phyloP scores from a whole-genome alignment of 2,329 filamentous ascomycete genomes.

The Xylaria sp. region DNA sequence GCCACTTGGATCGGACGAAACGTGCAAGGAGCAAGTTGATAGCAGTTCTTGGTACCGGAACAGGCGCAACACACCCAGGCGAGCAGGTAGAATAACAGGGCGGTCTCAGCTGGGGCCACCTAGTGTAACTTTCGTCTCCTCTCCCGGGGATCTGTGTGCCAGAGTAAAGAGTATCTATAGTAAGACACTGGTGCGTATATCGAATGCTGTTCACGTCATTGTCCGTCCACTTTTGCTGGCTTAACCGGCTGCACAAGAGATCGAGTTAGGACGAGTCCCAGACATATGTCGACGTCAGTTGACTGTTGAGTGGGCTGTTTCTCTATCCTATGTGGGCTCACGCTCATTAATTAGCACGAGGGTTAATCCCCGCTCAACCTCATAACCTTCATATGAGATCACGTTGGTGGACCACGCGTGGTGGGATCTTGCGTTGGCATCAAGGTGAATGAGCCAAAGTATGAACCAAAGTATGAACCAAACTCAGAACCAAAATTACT shows the following conservation, averaged over 20 bases:
- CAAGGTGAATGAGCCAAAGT: not conserved
- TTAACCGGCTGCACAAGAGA: conserved; percentile 1
- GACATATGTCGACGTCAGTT: conserved; percentile 26
- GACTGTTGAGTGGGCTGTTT: conserved; percentile 30
- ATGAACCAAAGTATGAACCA: too few species aligned
- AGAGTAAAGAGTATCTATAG: not conserved
- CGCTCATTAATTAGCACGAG: conserved; percentile 25
- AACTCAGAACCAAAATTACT: not conserved
- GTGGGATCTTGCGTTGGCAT: not conserved
- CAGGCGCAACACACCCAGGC: not conserved
- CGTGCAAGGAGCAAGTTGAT: not conserved
- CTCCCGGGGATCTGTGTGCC: conserved; percentile 15
- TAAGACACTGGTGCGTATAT: conserved; percentile 14
- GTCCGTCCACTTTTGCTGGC: conserved; percentile 31
- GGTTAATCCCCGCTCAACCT: conserved; percentile 19
- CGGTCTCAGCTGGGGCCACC: conserved; percentile 15
- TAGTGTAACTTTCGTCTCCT: not conserved
- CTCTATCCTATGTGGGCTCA: conserved; percentile 27
- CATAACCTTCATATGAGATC: conserved; percentile 24
- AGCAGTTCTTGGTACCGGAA: not conserved
- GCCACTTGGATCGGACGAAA: conserved; percentile 14
- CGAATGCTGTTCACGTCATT: conserved; percentile 37
- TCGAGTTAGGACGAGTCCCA: conserved; percentile 7
- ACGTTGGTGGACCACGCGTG: conserved; percentile 18
- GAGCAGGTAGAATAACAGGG: not conserved